Conservation (phyloP, 345 rosid genomes). For the Pistacia integerrima region DNA sequence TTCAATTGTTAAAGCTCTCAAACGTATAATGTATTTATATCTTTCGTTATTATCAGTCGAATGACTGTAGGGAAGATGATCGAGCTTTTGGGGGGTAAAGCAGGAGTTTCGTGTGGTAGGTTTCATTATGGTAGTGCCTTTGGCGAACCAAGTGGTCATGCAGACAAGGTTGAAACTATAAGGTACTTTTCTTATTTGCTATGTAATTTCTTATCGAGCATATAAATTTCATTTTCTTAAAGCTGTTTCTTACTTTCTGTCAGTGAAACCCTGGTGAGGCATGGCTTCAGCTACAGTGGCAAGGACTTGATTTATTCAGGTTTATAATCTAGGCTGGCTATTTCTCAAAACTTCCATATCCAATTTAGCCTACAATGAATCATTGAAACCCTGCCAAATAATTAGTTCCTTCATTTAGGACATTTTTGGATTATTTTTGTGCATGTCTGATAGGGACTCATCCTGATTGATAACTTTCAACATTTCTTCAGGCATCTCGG, state of each 20-base stretch:
- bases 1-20: background rate
- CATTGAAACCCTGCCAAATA: constrained; percentile 3
- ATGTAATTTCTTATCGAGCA: background rate
- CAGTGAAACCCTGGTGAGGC: constrained; percentile 77
- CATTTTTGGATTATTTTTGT: background rate
- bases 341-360: background rate
- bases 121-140: constrained; percentile 97
- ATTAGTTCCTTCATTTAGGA: background rate
- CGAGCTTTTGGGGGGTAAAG: constrained; percentile 96
- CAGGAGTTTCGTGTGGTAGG: constrained; percentile 85
- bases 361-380: background rate
- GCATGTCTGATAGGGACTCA: background rate
- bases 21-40: constrained; percentile 8
- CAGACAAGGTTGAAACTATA: constrained; percentile 79
- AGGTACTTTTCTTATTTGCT: constrained; percentile 39
- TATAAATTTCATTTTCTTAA: constrained; percentile 6
- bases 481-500: constrained; percentile 71
- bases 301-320: constrained; percentile 96
- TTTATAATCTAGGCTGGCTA: constrained; percentile 18
- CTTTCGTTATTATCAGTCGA: constrained; percentile 57
- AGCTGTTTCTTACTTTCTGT: constrained; percentile 18
- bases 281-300: constrained; percentile 86
- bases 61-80: constrained; percentile 99
- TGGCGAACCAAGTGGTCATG: constrained; percentile 95
- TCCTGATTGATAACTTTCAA: constrained; percentile 33